phyloP scores from a whole-genome alignment of 2,329 filamentous ascomycete genomes.

The Aureobasidium musti region DNA sequence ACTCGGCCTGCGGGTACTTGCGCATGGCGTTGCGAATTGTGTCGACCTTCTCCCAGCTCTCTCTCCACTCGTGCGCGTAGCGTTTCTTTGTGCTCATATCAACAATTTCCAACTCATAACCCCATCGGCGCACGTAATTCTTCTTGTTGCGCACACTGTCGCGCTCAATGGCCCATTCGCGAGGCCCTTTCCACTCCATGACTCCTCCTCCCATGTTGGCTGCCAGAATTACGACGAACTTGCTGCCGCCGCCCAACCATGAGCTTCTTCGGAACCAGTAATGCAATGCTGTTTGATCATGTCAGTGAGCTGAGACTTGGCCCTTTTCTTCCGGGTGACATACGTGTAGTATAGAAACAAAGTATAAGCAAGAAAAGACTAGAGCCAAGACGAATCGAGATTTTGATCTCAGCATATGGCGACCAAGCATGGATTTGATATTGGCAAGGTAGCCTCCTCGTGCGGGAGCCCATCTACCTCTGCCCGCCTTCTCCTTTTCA shows the following conservation, averaged over 20 bases:
- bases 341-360: constrained; percentile 73
- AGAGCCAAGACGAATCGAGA: constrained; percentile 62
- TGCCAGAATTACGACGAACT: constrained; percentile 88
- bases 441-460: constrained; percentile 42
- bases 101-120: constrained; percentile 92
- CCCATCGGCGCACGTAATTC: constrained; percentile 82
- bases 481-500: constrained; percentile 75
- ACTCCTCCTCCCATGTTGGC: constrained; percentile 95
- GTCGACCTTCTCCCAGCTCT: constrained; percentile 99
- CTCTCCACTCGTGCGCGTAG: constrained; percentile 98
- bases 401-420: constrained; percentile 61
- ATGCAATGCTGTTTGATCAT: constrained; percentile 52
- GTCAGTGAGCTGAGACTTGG: constrained; percentile 7
- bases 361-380: constrained; percentile 62
- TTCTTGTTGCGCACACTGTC: constrained; percentile 96
- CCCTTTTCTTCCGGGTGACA: constrained; percentile 47
- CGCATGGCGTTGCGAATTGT: constrained; percentile 83
- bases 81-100: constrained; percentile 99
- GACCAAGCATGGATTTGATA: constrained; percentile 43
- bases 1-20: constrained; percentile 95
- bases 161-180: constrained; percentile 97
- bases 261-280: constrained; percentile 69
- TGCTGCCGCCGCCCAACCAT: constrained; percentile 78
- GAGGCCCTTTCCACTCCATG: constrained; percentile 97
- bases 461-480: constrained; percentile 58